Percentiles rank a stretch among this genome's conserved stretches.
phyloP scores from a whole-genome alignment of 371 early-diverging fungal genomes.

The Haplosporangium sp. region DNA sequence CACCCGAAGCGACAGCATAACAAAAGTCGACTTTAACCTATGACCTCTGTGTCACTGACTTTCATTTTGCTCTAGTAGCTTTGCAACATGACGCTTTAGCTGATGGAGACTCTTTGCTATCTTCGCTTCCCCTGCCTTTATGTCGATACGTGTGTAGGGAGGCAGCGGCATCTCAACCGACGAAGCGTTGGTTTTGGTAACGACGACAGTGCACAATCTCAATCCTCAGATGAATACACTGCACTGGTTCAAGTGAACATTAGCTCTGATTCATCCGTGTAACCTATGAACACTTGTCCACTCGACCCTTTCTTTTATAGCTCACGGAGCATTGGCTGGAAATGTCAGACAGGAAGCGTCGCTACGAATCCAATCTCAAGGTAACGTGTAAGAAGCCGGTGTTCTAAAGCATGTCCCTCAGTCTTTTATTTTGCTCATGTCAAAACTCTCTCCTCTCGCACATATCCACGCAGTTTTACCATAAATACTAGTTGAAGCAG shows the following conservation, averaged over 20 bases:
- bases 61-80: background rate
- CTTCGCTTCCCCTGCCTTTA: background rate
- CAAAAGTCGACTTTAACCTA: too few species aligned
- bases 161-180: slow-evolving; percentile 25
- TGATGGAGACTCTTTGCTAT: background rate
- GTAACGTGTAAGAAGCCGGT: slow-evolving; percentile 9
- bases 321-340: slow-evolving; percentile 59
- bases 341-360: slow-evolving; percentile 53
- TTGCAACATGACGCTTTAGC: too few species aligned
- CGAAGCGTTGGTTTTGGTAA: slow-evolving; percentile 43
- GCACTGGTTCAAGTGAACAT: background rate
- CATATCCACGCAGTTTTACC: slow-evolving; percentile 34
- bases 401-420: background rate
- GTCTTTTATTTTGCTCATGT: background rate
- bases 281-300: background rate
- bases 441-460: background rate
- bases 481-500: slow-evolving; percentile 46
- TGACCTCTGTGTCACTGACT: too few species aligned
- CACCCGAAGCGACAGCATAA: too few species aligned
- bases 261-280: background rate
- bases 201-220: background rate
- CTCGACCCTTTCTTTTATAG: slow-evolving; percentile 9
- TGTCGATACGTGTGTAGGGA: slow-evolving; percentile 20
- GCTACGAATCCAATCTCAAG: slow-evolving; percentile 59
- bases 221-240: too few species aligned